Base-by-base conservation (phyloP, 2,329 filamentous ascomycete genomes). In the Verticillium tricorpus region DNA sequence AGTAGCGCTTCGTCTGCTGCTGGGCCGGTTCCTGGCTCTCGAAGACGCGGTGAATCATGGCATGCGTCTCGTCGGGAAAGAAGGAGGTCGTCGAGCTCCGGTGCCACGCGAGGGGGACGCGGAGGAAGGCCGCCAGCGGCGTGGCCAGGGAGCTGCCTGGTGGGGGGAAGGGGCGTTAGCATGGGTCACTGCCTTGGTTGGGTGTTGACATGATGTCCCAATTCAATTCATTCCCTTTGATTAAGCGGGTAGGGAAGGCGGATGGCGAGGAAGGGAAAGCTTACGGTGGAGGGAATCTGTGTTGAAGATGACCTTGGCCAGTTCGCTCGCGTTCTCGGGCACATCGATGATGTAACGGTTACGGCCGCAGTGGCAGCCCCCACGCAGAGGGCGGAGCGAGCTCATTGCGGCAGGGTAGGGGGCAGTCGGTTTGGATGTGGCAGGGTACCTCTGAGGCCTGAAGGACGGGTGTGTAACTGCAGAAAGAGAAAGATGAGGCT, bases 361-460 rank as follows among this genome's bases (percentile, higher is more conserved):
- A 64, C 93, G 87, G 62, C 93, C 92, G 74, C 93, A 97, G 60
- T 89, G 88, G 78, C 93, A 97, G 66, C 88, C 85, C 69, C 93
- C 93, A 66, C 84, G 86, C 62, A 96, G 82, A 45, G 82, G 82
- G 64, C 84, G 78, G 62, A 76, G 71, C 58, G 75, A 72, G 70
- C 72, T 80, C 82, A 85, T 85, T 61, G 66, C 76, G 57, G 63
- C 63, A 54, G 40, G 63, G 63, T 64, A 54, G 40, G 63, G 63
- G 39, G 45, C 37, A 40, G 28, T 59, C 55, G n/a, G 22, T 31
- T 59, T 17, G 17, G 39, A n/a, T 17, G 34, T 22, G 1, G 40
- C 25, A 50, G 28, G 22, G 57, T 34, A 50, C 28, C 28, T 32
- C 12, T 58, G 28, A 40, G n/a, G 28, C 56, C 28, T 31, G 32